A percentile compares a stretch with the other conserved stretches of the same genome.
Conservation (phyloP, 2,329 filamentous ascomycete species). For the Penicillium capsulatum region DNA sequence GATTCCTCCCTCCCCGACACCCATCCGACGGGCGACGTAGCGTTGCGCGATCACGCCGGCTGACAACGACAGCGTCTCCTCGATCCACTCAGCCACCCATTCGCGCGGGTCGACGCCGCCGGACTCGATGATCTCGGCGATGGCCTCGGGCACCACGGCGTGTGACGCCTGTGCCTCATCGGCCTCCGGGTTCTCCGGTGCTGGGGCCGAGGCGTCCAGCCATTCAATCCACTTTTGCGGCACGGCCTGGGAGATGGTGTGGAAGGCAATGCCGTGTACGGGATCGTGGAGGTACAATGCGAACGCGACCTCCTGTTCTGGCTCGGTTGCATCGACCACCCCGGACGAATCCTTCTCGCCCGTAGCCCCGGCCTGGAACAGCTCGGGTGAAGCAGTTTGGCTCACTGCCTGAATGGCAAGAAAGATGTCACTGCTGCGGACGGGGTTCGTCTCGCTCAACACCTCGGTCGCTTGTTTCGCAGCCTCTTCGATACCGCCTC, state of each 20-base stretch:
- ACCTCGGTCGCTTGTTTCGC: conserved; percentile 74
- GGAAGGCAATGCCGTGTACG: conserved; percentile 84
- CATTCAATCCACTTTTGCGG: conserved; percentile 84
- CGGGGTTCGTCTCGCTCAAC: conserved; percentile 78
- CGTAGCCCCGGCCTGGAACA: conserved; percentile 61
- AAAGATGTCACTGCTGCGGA: conserved; percentile 91
- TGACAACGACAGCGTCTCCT: conserved; percentile 73
- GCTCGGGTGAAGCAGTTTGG: conserved; percentile 57
- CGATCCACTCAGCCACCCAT: conserved; percentile 97
- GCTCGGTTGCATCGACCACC: conserved; percentile 36
- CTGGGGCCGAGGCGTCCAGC: conserved; percentile 67
- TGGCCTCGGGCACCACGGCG: conserved; percentile 66
- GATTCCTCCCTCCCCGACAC: conserved; percentile 76
- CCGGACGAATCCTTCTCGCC: conserved; percentile 32
- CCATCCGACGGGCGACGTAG: conserved; percentile 93
- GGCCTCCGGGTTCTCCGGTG: conserved; percentile 38
- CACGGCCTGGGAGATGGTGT: conserved; percentile 74
- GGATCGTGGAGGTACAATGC: conserved; percentile 80
- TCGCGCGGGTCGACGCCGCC: conserved; percentile 85
- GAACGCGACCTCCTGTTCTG: conserved; percentile 63
- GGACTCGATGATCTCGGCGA: conserved; percentile 72
- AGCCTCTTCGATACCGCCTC: conserved; percentile 75
- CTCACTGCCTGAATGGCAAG: conserved; percentile 85
- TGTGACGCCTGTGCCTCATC: conserved; percentile 34
- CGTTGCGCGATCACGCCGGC: conserved; percentile 87